Evolutionary conservation across 768 basidiomycete genomes (phyloP).

Genomic region (Pulveroboletus sp.): DNA sequence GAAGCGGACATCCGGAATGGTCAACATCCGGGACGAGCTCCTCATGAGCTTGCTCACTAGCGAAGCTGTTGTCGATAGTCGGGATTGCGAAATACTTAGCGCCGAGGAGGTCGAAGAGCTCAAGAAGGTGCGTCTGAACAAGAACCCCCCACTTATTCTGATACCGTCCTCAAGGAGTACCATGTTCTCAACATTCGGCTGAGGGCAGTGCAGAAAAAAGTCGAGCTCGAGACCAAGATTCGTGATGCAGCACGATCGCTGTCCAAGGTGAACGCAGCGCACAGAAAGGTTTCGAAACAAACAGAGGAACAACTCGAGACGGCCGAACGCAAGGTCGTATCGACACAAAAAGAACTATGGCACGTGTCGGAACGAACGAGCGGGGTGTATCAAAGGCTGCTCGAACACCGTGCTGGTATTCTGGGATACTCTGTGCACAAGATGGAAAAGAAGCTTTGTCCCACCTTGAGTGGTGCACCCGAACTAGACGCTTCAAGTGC

Average conservation of each 20-base stretch:
- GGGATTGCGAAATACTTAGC: constrained; percentile 70
- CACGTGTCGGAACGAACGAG: constrained; percentile 58
- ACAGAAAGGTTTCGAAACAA: constrained; percentile 58
- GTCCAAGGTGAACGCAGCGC: constrained; percentile 55
- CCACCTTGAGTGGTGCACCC: constrained; percentile 23
- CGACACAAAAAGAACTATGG: constrained; percentile 67
- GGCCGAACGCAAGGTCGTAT: constrained; percentile 69
- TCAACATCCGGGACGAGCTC: constrained; percentile 75
- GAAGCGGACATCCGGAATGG: constrained; percentile 41
- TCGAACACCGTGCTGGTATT: constrained; percentile 82
- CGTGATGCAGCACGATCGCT: constrained; percentile 81
- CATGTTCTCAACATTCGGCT: constrained; percentile 62
- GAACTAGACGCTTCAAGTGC: constrained; percentile 46
- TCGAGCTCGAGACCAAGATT: constrained; percentile 79
- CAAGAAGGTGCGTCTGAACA: constrained; percentile 49
- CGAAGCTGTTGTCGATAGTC: constrained; percentile 91
- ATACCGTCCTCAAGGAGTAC: constrained; percentile 53
- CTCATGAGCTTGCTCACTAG: constrained; percentile 87
- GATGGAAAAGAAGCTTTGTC: constrained; percentile 53
- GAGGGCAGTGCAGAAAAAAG: constrained; percentile 64
- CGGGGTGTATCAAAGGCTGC: constrained; percentile 58
- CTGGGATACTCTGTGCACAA: constrained; percentile 65
- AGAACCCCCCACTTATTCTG: constrained; percentile 16
- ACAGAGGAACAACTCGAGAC: constrained; percentile 66
- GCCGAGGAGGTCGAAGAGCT: constrained; percentile 68